Base-by-base conservation (phyloP, 2,329 filamentous ascomycete genomes). In the Xylariales sp. region DNA sequence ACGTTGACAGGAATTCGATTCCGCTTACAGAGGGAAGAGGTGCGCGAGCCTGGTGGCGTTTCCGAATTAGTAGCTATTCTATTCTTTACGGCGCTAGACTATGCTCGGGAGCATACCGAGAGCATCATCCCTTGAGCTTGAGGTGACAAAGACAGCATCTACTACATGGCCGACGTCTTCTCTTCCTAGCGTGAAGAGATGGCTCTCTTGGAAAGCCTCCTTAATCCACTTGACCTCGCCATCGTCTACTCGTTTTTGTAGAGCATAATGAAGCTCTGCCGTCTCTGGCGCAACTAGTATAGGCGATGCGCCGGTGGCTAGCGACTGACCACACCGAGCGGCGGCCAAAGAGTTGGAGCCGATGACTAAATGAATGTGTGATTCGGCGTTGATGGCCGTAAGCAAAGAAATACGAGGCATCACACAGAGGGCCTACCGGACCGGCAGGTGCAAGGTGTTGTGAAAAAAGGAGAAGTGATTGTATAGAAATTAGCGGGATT, bases 1-100 rank as follows among this genome's bases (percentile, higher is more conserved):
- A 98, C 93, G 80, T 99, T 99, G 77, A 99, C 86, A 39, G 95
- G 95, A 73, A 99, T 96, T 52, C 96, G 89, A 69, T 94, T 85
- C 54, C 91, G 87, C 67, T 86, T 88, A 82, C 96, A 98, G 3
- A 94, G 83, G 5, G 82, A 84, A 0, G 93, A 93, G 70, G 97
- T 91, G 70, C 88, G 88, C 34, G 85, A 80, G 64, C 84, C 89
- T 92, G 45, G 5, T 34, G 23, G 10, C 23, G 28, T 23, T n/a
- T 34, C 16, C 6, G 16, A 4, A 30, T 71, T 16, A 71, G 62
- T 43, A 30, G 3, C 36, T 32, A 23, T 49, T 55, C 3, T 8
- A 8, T 41, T 5, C n/a, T 23, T 6, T 18, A 6, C 10, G 18
- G 23, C 8, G 2, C 30, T 12, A 18, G 18, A 1, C 14, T 9